Conservation (phyloP, 768 basidiomycete species). For the Pleurotus tuber-regium region DNA sequence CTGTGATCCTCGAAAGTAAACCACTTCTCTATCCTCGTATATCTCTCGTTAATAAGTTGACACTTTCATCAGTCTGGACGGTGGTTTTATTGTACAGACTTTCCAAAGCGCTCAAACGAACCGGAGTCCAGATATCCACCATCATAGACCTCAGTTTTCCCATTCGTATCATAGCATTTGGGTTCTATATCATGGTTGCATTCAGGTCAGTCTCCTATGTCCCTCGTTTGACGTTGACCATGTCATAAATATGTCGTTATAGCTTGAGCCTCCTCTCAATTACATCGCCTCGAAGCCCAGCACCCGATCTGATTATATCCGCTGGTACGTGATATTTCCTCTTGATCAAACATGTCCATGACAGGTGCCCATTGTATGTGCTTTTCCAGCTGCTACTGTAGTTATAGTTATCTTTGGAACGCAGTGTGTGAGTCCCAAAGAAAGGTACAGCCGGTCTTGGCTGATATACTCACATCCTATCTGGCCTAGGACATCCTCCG, state of each 20-base stretch:
- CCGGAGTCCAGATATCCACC: conserved; percentile 20
- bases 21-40: not conserved
- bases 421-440: conserved; percentile 29
- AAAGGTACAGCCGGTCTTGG: not conserved
- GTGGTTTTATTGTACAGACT: conserved; percentile 35
- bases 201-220: conserved; percentile 30
- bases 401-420: conserved; percentile 47
- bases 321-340: conserved; percentile 29
- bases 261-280: conserved; percentile 47
- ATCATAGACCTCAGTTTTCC: conserved; percentile 42
- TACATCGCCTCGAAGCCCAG: conserved; percentile 39
- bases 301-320: conserved; percentile 46
- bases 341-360: not conserved
- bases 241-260: not conserved
- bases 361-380: not conserved
- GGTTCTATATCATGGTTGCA: conserved; percentile 38
- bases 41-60: not conserved
- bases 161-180: conserved; percentile 44
- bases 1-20: conserved; percentile 38
- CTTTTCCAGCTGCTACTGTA: conserved; percentile 36
- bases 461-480: conserved; percentile 7
- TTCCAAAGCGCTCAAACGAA: conserved; percentile 21
- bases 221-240: not conserved
- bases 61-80: conserved; percentile 34
- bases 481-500: conserved; percentile 30